Conservation (phyloP, 1,284 basidiomycete species). For the Meira nashicola region DNA sequence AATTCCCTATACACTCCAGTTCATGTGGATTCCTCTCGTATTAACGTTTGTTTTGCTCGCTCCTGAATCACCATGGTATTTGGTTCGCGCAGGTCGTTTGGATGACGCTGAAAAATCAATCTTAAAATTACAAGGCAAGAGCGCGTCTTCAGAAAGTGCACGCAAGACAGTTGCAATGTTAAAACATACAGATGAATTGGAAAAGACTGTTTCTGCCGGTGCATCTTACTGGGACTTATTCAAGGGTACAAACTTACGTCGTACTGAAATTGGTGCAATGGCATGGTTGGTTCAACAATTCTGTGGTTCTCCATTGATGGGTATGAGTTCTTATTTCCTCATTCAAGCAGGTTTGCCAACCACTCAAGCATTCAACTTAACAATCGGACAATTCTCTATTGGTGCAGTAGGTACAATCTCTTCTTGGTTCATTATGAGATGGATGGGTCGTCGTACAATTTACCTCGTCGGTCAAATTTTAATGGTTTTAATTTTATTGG, state of each 20-base stretch:
- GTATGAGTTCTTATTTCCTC: constrained; percentile 54
- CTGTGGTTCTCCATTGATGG: constrained; percentile 49
- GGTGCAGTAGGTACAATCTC: constrained; percentile 54
- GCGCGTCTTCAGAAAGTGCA: constrained; percentile 52
- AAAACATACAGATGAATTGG: constrained; percentile 55
- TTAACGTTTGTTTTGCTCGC: constrained; percentile 49
- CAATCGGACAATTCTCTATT: constrained; percentile 53
- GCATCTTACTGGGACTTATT: constrained; percentile 56
- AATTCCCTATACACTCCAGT: constrained; percentile 56
- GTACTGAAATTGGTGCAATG: constrained; percentile 55
- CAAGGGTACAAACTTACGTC: constrained; percentile 54
- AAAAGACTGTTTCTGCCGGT: constrained; percentile 49
- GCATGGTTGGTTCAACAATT: constrained; percentile 52
- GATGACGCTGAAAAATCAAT: constrained; percentile 56
- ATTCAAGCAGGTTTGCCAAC: constrained; percentile 55
- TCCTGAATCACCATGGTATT: constrained; percentile 56
- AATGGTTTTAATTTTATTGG: constrained; percentile 55
- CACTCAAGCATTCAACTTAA: constrained; percentile 53
- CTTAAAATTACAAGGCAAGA: constrained; percentile 50
- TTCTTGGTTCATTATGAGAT: constrained; percentile 55
- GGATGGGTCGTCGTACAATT: constrained; percentile 55
- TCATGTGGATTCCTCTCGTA: constrained; percentile 53
- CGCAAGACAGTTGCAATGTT: constrained; percentile 56
- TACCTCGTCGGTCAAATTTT: constrained; percentile 57
- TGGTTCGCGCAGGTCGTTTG: constrained; percentile 55